phyloP scores from a whole-genome alignment of 495 filamentous ascomycete species.

The Xylaria intraflava region DNA sequence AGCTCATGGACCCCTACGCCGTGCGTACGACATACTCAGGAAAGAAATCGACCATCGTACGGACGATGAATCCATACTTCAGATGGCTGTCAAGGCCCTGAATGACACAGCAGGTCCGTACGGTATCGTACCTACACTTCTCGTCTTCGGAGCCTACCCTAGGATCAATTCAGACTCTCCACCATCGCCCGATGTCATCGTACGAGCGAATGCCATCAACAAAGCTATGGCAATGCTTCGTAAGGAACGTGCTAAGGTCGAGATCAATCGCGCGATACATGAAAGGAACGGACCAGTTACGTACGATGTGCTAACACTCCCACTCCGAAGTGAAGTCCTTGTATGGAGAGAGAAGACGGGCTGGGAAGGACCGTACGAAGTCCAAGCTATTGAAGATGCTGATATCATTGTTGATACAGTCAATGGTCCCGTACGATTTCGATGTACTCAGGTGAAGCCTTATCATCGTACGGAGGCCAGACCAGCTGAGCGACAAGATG shows the following conservation, averaged over 20 bases:
- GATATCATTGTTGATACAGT: background rate
- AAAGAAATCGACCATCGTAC: too few relatives aligned
- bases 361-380: background rate
- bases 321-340: too few relatives aligned
- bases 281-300: background rate
- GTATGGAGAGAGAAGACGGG: background rate
- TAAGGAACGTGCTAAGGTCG: background rate
- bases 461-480: too few relatives aligned
- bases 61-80: background rate
- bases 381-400: background rate
- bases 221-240: background rate
- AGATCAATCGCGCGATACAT: background rate
- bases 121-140: background rate
- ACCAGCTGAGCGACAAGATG: too few relatives aligned
- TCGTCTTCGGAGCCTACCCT: too few relatives aligned
- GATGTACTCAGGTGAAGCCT: background rate
- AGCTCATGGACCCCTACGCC: too few relatives aligned
- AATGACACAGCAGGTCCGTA: background rate
- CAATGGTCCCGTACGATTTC: background rate
- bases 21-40: too few relatives aligned
- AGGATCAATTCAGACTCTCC: background rate
- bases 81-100: background rate
- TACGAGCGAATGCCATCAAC: background rate
- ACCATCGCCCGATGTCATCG: background rate
- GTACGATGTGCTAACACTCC: background rate